Base-by-base conservation (phyloP, 73 alveolate genomes). In the Paramecium tetraurelia region DNA sequence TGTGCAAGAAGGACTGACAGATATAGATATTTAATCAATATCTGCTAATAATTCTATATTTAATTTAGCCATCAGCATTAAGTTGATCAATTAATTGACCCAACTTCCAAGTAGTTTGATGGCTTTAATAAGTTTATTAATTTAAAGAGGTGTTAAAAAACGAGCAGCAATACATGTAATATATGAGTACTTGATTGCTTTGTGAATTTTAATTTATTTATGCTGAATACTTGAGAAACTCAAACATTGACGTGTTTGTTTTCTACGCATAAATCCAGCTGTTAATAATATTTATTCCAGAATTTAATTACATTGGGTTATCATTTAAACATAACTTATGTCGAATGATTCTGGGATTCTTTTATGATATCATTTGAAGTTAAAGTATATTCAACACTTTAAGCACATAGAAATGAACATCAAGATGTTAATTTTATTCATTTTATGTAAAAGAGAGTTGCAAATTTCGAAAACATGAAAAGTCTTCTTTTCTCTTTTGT, bases 1-100 rank as follows among this genome's bases (percentile, higher is more conserved):
- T 63, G 53, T 63, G 4, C 4, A 63, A 63, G 84, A 63, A 33
- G 27, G 84, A 63, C 84, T 63, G 84, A 33, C 84, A 63, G 84
- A 63, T 14, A 33, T 63, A 22, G 84, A 63, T 27, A 63, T 63
- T 27, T 2, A 53, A 53, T 18, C 69, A 53, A 53, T 14, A 53
- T 53, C 84, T 63, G 84, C 84, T 63, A 63, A 63, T 63, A 63
- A 3, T 31, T 33, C 84, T 33, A 7, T 11, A 63, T 63, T 63
- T 63, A 10, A 12, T 31, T 27, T 63, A 3, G 14, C 84, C 84
- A 27, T 63, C 84, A 7, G 14, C 11, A 63, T 12, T 3, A 27
- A 29, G 84, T 31, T 63, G 27, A 63, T 18, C 69, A 53, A 53
- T 18, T 53, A 53, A 53, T 48, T n/a, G 16, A 53, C 1, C 21